Conservation (phyloP, 2,329 filamentous ascomycete genomes). For the Claviceps citrina region DNA sequence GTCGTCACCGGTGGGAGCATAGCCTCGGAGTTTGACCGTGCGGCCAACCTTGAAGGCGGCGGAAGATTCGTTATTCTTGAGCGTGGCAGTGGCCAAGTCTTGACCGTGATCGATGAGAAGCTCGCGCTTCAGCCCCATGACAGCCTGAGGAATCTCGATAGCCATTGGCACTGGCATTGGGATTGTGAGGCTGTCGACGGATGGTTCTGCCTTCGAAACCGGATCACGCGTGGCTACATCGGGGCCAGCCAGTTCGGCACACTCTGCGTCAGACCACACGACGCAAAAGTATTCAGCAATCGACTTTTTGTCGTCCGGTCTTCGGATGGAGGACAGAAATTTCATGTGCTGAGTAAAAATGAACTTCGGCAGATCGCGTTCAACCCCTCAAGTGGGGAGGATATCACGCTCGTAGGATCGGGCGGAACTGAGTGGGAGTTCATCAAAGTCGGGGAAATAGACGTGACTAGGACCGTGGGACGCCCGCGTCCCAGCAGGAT, state of each 20-base stretch:
- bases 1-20: no score
- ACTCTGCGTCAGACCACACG: no score
- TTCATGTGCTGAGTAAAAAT: no score
- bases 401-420: no score
- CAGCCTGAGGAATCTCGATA: neutral
- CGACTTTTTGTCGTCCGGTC: neutral
- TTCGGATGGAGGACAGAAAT: neutral
- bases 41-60: neutral
- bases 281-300: no score
- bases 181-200: rapidly evolving
- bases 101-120: neutral
- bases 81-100: neutral
- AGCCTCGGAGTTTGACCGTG: no score
- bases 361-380: no score
- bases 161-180: neutral
- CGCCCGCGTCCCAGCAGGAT: no score
- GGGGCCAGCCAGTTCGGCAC: rapidly evolving
- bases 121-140: neutral
- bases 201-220: neutral
- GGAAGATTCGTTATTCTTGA: neutral
- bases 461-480: no score
- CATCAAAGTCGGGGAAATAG: no score
- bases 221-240: neutral
- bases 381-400: no score
- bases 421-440: no score